Base-by-base conservation (phyloP, 2,329 filamentous ascomycete species). In the Mycosphaerella sp. region DNA sequence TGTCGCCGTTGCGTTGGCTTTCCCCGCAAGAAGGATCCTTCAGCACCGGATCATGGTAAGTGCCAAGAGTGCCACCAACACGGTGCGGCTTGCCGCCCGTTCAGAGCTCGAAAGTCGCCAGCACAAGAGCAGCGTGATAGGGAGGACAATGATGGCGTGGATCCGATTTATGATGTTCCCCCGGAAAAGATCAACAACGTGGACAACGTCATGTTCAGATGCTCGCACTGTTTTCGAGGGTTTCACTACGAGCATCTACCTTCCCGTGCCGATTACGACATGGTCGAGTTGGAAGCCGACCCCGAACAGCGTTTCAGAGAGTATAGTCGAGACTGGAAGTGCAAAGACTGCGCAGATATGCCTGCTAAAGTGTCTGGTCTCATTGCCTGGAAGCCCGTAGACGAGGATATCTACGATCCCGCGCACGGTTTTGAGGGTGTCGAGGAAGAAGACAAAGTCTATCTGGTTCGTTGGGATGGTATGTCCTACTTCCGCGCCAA, bases 191-290 rank as follows among this genome's bases (percentile, higher is more conserved):
- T 97, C 63, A 89, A 97, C 71, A 92, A 93, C 59, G 65, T 79
- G 0, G 75, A 83, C 2, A 86, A 86, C 57, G 77, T 96, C 12
- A 76, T 98, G 31, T 96, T 96, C 68, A 84, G 93, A 51, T 98
- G 93, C 70, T 75, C 74, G 0, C 75, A 73, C 23, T 98, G 93
- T 69, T 85, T 82, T 57, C 80, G 90, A 53, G 86, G 78, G 6
- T 96, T 85, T 74, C 93, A 98, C 69, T 84, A 86, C 60, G 82
- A 92, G 56, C 92, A 98, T 72, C 74, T 97, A 8, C 84, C 88
- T 3, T 73, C 79, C 4, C 65, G 72, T 2, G 52, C 54, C n/a
- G 57, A 58, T 11, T 72, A 71, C 3, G 68, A 69, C 2, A 71
- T 72, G 26, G 73, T 76, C 68, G 73, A 71, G 38, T 69, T 73